Base-by-base conservation (phyloP, 2,329 filamentous ascomycete genomes). In the Penicillium janthinellum region DNA sequence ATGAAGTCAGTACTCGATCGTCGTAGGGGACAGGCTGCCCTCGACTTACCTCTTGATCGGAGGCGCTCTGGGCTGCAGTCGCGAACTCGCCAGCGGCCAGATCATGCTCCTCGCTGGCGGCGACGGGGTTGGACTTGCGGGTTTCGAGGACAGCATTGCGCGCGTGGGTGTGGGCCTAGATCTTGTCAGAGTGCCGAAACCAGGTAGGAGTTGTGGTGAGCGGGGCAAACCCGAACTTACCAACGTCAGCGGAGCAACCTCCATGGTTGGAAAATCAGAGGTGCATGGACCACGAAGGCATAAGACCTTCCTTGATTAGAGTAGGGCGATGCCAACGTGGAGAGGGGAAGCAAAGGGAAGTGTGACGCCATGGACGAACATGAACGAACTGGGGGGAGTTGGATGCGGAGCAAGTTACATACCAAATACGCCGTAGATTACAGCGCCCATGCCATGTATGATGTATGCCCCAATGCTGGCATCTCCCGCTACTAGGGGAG, bases 41-140 rank as follows among this genome's bases (percentile, higher is more conserved):
- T 47, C 14, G n/a, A 65, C 64, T 55, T 70, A 85, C 84, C 76
- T 87, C 84, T 4, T 73, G 74, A 71, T 88, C 85, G n/a, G 77
- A 76, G 7, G 91, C 96, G 50, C 79, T 84, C 62, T 86, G 85
- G n/a, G 91, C 88, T 34, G 92, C 93, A 61, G 89, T 88, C 61
- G 91, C 88, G 75, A 96, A 98, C 74, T 96, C 91, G 64, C 88
- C 89, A 2, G 95, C 94, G 39, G 95, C 95, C 58, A 90, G 83
- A 55, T 93, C 88, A 77, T 98, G 94, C 75, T 96, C 91, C 71
- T 90, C 90, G 71, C 92, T 90, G 63, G 94, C 94, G 50, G 91
- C 88, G 6, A 89, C 89, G 57, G 91, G 91, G 73, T 95, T 83
- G 25, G 83, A 81, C 65, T 84, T 84, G 64, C 83, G 82, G 37